Base-by-base conservation (phyloP, 2,329 filamentous ascomycete species). In the Periconia sp. region DNA sequence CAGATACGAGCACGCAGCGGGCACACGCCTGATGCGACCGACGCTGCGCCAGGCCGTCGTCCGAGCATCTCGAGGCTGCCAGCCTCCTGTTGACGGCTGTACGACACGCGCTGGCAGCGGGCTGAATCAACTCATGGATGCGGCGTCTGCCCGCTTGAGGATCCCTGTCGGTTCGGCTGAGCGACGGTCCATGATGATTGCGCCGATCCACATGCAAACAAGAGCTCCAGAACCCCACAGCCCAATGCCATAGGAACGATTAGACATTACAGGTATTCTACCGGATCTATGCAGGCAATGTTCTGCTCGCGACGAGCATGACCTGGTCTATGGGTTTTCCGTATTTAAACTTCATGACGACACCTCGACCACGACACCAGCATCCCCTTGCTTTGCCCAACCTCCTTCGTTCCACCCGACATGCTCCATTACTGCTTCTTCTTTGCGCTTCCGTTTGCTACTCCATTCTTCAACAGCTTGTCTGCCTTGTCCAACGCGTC, bases 401-500 rank as follows among this genome's bases (percentile, higher is more conserved):
- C n/a, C n/a, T n/a, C n/a, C n/a, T n/a, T n/a, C n/a, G 4, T 8
- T 16, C 33, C n/a, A 33, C 17, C 13, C 17, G 24, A 21, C 17
- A 17, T 7, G 15, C 9, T 13, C 11, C 13, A 58, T 32, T 61
- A 66, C 37, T 56, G 57, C 26, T 47, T 52, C 62, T 68, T 69
- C 59, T 68, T 67, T 31, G 48, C 54, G 34, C 57, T 60, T n/a
- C n/a, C n/a, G 22, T 26, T 36, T 4, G 34, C 34, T 3, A 17
- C 16, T 3, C 21, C 21, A 13, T 38, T 38, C 36, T 63, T 63
- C 46, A 69, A 40, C 32, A 63, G 48, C 53, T 50, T 62, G n/a
- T 67, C 64, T 30, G 66, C 56, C 45, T 65, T 66, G 36, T 65
- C 59, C 48, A 70, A 53, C 9, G 65, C 67, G 21, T 49, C 50